These are phyloP conservation scores for Phragmites australis DNA, from an alignment of 176 grass and related monocot species.

Conservation along the genomic window DNA sequence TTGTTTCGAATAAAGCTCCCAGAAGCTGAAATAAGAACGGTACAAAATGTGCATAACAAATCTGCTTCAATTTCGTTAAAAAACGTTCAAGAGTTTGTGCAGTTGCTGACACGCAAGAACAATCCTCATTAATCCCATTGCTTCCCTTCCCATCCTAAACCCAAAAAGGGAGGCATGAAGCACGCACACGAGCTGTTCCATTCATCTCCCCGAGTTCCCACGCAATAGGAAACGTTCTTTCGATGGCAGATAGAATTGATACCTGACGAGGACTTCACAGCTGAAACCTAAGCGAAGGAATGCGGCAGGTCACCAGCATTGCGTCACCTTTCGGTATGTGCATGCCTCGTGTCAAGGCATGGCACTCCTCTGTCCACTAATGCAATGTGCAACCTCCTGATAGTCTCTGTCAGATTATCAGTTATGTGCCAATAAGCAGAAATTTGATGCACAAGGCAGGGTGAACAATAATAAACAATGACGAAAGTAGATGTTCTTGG, in stretches of 20 bases:
- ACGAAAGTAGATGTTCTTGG: slow-evolving; percentile 46
- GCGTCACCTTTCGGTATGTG: slow-evolving; percentile 59
- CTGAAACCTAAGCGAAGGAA: slow-evolving; percentile 49
- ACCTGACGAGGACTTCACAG: slow-evolving; percentile 33
- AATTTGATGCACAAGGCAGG: slow-evolving; percentile 19
- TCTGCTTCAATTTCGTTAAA: too few relatives aligned
- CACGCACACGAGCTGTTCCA: slow-evolving; percentile 32
- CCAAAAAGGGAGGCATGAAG: slow-evolving; percentile 5
- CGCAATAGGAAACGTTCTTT: slow-evolving; percentile 38
- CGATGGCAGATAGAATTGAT: slow-evolving; percentile 44
- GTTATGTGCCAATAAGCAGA: slow-evolving; percentile 29
- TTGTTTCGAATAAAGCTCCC: neutral
- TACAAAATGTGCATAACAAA: too few relatives aligned
- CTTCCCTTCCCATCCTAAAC: slow-evolving; percentile 24
- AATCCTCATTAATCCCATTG: slow-evolving; percentile 34
- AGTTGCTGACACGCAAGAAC: slow-evolving; percentile 50
- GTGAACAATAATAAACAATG: slow-evolving; percentile 37
- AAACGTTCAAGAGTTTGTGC: slow-evolving; percentile 25
- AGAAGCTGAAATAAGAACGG: slow-evolving; percentile 2
- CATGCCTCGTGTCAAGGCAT: slow-evolving; percentile 46
- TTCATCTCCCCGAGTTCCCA: slow-evolving; percentile 23
- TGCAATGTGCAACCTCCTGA: slow-evolving; percentile 40
- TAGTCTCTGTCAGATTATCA: slow-evolving; percentile 29
- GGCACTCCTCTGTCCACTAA: slow-evolving; percentile 36
- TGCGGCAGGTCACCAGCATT: slow-evolving; percentile 49